Evolutionary conservation across 208 protist species (phyloP), one percentile per base, ranked within the genome.

Genomic region (Crithidia thermophila): DNA sequence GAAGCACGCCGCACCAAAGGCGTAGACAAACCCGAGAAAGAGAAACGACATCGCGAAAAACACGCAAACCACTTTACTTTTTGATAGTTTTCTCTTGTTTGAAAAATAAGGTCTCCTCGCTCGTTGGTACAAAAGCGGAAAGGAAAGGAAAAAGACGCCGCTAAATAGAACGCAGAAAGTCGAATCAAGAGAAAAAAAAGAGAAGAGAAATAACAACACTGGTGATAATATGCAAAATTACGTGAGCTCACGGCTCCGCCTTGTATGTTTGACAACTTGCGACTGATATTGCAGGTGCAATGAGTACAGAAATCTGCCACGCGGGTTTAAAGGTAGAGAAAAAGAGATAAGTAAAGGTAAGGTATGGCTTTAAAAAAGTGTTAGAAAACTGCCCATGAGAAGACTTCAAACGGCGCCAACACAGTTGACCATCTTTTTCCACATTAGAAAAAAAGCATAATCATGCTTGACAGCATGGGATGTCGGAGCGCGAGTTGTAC

Each of bases 1-100:
- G 45, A 82, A 34, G 47, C 63, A 74, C 40, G 77, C 72, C 43
- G 58, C 46, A 46, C 53, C 77, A 33, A 86, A 83, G 52, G 64
- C 77, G 51, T 83, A 86, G 31, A 82, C 20, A 20, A 79, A 46
- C 11, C 59, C 49, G 23, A 81, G 46, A 8, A 79, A 16, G 10
- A 75, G 9, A 23, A 79, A 14, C 30, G 23, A 34, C 65, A 85
- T 74, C 6, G 21, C 59, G 8, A 20, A 18, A 8, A 23, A 10
- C 23, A 18, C 7, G 16, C 21, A 28, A 50, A 28, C 10, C 30
- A 30, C 45, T 50, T 30, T 30, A n/a, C n/a, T n/a, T n/a, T n/a
- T n/a, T n/a, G n/a, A n/a, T n/a, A n/a, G n/a, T n/a, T n/a, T n/a
- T n/a, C n/a, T n/a, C n/a, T n/a, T n/a, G n/a, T n/a, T n/a, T n/a